Base-by-base conservation (phyloP, 768 basidiomycete species). In the Clathrus columnatus region DNA sequence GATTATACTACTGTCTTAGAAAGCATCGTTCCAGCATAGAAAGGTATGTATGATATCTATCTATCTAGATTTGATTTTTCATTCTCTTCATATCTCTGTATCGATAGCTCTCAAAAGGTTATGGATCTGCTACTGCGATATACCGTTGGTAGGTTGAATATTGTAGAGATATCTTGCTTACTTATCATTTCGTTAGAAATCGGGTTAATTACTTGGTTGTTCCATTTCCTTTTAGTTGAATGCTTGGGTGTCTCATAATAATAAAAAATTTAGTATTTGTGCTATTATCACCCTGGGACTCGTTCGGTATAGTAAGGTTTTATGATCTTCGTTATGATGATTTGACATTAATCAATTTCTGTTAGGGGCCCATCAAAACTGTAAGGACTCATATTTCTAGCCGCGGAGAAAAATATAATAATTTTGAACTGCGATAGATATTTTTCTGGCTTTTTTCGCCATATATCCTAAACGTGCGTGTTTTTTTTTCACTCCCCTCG, bases 381-480 rank as follows among this genome's bases (percentile, higher is more conserved):
- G 51, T 52, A 23, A 2, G 51, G 24, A 17, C 14, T n/a, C n/a
- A 5, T 0, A 41, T 23, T 5, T 20, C 10, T 21, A 10, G 7
- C 4, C 5, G 24, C 14, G 1, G 8, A 18, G 11, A 52, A 4
- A 42, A 16, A n/a, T 21, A 18, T 4, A 29, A n/a, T 52, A 21
- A 30, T 51, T 36, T 10, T n/a, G n/a, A n/a, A n/a, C n/a, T n/a
- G n/a, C n/a, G n/a, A 36, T 11, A 52, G 51, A 41, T n/a, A 23
- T 52, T 20, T 28, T 14, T 18, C 1, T 41, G 18, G 41, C n/a
- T 7, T 18, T 52, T 24, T 11, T 20, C 2, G 24, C n/a, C 16
- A 52, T 52, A 17, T 52, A 52, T 41, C 51, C 51, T 16, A 52
- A 32, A 21, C 42, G 51, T 52, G 21, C n/a, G 51, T 41, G 6